These are phyloP conservation scores for Globisporangium canariense DNA, from an alignment of 352 stramenopile genomes.

Conservation along the genomic window DNA sequence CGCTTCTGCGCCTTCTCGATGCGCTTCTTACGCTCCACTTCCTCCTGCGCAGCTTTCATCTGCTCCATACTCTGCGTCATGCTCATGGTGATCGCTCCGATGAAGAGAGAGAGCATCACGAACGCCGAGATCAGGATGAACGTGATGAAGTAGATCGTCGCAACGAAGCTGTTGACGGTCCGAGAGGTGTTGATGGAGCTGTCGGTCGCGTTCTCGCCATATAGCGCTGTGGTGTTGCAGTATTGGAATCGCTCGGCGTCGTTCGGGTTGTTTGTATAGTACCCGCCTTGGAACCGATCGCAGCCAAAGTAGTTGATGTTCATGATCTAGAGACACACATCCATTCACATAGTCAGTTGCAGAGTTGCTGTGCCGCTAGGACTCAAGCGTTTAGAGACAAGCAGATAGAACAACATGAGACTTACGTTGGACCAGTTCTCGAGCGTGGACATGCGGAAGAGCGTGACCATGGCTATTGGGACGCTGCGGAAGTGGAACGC, in stretches of 20 bases:
- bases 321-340: slow-evolving; percentile 48
- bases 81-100: slow-evolving; percentile 88
- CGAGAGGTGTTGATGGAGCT: slow-evolving; percentile 30
- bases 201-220: slow-evolving; percentile 45
- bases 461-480: slow-evolving; percentile 78
- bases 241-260: slow-evolving; percentile 44
- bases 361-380: too few relatives aligned
- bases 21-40: slow-evolving; percentile 54
- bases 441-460: slow-evolving; percentile 80
- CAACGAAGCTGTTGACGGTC: slow-evolving; percentile 52
- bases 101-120: slow-evolving; percentile 89
- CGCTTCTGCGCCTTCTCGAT: slow-evolving; percentile 58
- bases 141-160: slow-evolving; percentile 79
- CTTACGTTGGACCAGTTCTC: slow-evolving; percentile 77
- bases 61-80: slow-evolving; percentile 89
- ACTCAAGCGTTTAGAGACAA: background rate
- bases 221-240: slow-evolving; percentile 61
- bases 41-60: slow-evolving; percentile 78
- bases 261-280: slow-evolving; percentile 45
- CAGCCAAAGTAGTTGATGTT: slow-evolving; percentile 83
- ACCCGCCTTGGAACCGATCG: slow-evolving; percentile 59
- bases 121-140: slow-evolving; percentile 87
- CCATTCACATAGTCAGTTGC: background rate
- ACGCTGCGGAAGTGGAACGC: slow-evolving; percentile 81
- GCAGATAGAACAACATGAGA: background rate